Conservation (phyloP, 116 monocot genomes). For the Zostera marina region DNA sequence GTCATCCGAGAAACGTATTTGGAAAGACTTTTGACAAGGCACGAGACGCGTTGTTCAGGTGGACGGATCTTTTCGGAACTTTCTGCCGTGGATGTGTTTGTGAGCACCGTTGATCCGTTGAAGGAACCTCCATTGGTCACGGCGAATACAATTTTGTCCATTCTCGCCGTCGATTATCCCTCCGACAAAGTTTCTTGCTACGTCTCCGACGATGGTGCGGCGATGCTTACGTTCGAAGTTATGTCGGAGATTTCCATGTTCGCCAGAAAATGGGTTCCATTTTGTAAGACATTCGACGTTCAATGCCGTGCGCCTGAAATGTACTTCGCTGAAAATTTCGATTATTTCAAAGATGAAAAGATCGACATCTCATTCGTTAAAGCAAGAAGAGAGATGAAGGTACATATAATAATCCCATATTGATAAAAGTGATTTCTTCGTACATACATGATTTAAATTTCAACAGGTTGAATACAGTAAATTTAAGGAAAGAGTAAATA, state of each 20-base stretch:
- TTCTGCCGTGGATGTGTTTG: slow-evolving; percentile 1
- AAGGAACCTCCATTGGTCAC: slow-evolving; percentile 6
- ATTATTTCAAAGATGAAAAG: slow-evolving; percentile 7
- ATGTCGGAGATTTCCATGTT: background rate
- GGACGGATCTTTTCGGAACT: background rate
- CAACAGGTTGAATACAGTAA: slow-evolving; percentile 55
- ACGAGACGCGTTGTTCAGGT: background rate
- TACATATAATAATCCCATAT: background rate
- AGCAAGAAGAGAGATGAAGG: slow-evolving; percentile 5
- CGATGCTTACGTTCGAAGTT: slow-evolving; percentile 5
- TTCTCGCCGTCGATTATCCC: slow-evolving; percentile 7
- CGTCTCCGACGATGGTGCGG: slow-evolving; percentile 7
- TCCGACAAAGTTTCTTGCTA: background rate
- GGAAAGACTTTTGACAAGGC: slow-evolving; percentile 45
- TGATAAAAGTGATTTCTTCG: no score
- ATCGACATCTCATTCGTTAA: slow-evolving; percentile 3
- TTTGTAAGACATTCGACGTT: slow-evolving; percentile 2
- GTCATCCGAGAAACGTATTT: slow-evolving; percentile 70
- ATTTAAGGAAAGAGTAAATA: slow-evolving; percentile 57
- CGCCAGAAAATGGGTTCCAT: slow-evolving; percentile 8
- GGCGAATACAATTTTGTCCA: background rate
- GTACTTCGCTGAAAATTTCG: slow-evolving; percentile 3
- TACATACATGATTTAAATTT: no score
- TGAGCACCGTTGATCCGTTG: slow-evolving; percentile 4
- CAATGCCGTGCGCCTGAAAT: background rate